Evolutionary conservation across 2,329 filamentous ascomycete species (phyloP).

Genomic region (Eurotiales sp.): DNA sequence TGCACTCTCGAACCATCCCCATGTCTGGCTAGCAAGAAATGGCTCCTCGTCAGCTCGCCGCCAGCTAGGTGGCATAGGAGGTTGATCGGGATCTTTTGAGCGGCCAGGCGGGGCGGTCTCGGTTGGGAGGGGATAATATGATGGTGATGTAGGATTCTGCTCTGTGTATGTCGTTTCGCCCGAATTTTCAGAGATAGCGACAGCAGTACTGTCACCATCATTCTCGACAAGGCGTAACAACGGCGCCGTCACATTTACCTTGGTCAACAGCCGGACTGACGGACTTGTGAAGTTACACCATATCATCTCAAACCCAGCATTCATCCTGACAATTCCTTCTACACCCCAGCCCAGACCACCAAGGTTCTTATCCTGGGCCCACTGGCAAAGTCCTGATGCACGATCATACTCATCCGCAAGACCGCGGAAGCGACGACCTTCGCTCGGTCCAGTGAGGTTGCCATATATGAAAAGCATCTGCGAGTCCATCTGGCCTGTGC

Average conservation of each 20-base stretch:
- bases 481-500: constrained; percentile 44
- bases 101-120: constrained; percentile 34
- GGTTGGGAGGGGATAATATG: constrained; percentile 37
- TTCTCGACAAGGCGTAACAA: constrained; percentile 23
- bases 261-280: constrained; percentile 41
- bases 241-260: constrained; percentile 47
- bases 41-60: constrained; percentile 33
- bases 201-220: not conserved
- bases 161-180: not conserved
- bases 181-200: no score
- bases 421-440: constrained; percentile 27
- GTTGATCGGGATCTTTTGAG: constrained; percentile 32
- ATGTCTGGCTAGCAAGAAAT: constrained; percentile 38
- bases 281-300: constrained; percentile 50
- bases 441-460: constrained; percentile 38
- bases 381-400: constrained; percentile 46
- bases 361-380: constrained; percentile 39
- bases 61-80: constrained; percentile 39
- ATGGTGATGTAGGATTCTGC: constrained; percentile 6
- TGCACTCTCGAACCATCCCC: constrained; percentile 46
- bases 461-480: constrained; percentile 52
- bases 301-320: constrained; percentile 52
- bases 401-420: constrained; percentile 47
- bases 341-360: constrained; percentile 47
- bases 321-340: constrained; percentile 51